A percentile compares a stretch with the other conserved stretches of the same genome.
phyloP scores from a whole-genome alignment of 176 grass and related monocot genomes.

The Ensete ventricosum region DNA sequence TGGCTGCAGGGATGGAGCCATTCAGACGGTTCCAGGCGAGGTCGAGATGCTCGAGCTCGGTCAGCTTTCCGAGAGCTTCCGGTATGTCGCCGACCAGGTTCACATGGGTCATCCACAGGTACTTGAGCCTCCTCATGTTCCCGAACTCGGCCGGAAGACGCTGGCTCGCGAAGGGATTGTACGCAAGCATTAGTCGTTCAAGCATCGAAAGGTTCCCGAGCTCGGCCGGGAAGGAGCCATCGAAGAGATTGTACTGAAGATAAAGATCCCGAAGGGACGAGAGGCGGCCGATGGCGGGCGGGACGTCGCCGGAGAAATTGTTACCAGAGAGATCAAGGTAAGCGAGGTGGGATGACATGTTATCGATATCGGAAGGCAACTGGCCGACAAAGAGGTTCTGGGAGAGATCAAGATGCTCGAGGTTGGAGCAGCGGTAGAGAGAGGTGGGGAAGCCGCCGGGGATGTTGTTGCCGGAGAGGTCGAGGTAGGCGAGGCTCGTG shows the following conservation, averaged over 20 bases:
- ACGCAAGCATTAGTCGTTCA: slow-evolving; percentile 5
- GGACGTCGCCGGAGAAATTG: slow-evolving; percentile 36
- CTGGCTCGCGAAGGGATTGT: slow-evolving; percentile 24
- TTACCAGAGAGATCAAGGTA: slow-evolving; percentile 45
- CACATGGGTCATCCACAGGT: slow-evolving; percentile 20
- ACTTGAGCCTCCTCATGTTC: slow-evolving; percentile 25
- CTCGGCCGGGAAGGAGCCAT: slow-evolving; percentile 7
- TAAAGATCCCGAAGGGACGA: not conserved
- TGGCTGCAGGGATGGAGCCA: slow-evolving; percentile 18
- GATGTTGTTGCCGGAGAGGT: slow-evolving; percentile 54
- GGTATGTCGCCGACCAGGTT: slow-evolving; percentile 31
- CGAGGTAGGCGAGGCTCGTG: slow-evolving; percentile 35
- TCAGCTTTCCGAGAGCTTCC: slow-evolving; percentile 9
- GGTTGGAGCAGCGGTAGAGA: slow-evolving; percentile 43
- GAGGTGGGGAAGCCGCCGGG: slow-evolving; percentile 33
- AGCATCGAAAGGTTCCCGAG: slow-evolving; percentile 14
- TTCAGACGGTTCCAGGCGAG: slow-evolving; percentile 24
- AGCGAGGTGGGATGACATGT: slow-evolving; percentile 22
- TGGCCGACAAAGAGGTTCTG: slow-evolving; percentile 43
- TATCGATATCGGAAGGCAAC: slow-evolving; percentile 32
- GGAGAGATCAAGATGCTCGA: slow-evolving; percentile 42
- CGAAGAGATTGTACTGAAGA: not conserved
- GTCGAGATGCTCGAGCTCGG: slow-evolving; percentile 12
- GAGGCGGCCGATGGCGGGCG: slow-evolving; percentile 10
- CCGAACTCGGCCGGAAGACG: slow-evolving; percentile 25